Conservation (phyloP, 2,329 filamentous ascomycete species). For the Penicillium sp. region DNA sequence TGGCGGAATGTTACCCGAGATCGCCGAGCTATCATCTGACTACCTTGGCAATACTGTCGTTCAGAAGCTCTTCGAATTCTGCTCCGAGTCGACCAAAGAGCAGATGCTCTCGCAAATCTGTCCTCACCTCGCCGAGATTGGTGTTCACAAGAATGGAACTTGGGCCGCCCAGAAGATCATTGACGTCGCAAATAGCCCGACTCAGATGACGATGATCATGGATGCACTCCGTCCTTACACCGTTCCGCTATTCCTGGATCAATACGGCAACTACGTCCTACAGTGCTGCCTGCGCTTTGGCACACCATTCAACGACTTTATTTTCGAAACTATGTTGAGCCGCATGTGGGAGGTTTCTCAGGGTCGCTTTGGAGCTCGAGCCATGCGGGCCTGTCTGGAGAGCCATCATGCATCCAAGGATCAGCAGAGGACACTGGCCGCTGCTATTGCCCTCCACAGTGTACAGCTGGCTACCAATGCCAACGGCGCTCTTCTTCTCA, state of each 20-base stretch:
- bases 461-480: slow-evolving; percentile 95
- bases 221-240: slow-evolving; percentile 84
- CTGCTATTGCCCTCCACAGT: slow-evolving; percentile 93
- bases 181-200: slow-evolving; percentile 84
- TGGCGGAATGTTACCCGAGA: slow-evolving; percentile 91
- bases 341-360: slow-evolving; percentile 93
- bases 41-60: slow-evolving; percentile 99
- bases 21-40: slow-evolving; percentile 91
- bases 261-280: slow-evolving; percentile 97
- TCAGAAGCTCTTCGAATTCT: slow-evolving; percentile 97
- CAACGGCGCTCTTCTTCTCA: slow-evolving; percentile 90
- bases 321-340: slow-evolving; percentile 96
- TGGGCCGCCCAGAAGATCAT: slow-evolving; percentile 99
- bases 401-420: slow-evolving; percentile 94
- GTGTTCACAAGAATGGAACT: slow-evolving; percentile 98
- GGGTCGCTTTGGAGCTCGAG: slow-evolving; percentile 89
- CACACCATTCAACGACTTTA: slow-evolving; percentile 88
- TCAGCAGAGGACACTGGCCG: slow-evolving; percentile 92
- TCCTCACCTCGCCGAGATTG: slow-evolving; percentile 93
- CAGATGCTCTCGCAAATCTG: slow-evolving; percentile 87
- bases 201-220: slow-evolving; percentile 83
- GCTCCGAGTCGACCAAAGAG: slow-evolving; percentile 86
- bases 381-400: slow-evolving; percentile 95
- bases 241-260: slow-evolving; percentile 90
- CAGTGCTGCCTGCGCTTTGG: slow-evolving; percentile 95